Conservation (phyloP, 805 yeast genomes). For the Lachancea mirantina region DNA sequence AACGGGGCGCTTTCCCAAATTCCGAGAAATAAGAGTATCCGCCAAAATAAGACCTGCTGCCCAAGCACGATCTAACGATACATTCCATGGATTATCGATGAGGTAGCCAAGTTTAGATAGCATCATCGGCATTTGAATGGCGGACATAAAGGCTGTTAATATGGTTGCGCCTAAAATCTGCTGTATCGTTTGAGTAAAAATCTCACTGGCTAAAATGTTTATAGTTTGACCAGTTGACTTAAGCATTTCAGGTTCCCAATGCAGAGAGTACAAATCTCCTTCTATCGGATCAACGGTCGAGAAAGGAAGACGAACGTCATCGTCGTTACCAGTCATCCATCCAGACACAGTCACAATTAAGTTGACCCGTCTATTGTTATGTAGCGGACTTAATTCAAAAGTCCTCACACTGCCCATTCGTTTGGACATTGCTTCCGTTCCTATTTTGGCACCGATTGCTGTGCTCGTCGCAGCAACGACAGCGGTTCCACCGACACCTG, state of each 20-base stretch:
- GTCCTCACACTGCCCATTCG: slow-evolving; percentile 90
- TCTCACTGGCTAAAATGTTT: slow-evolving; percentile 86
- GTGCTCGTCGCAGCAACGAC: slow-evolving; percentile 89
- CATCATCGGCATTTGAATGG: slow-evolving; percentile 88
- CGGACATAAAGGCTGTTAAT: slow-evolving; percentile 82
- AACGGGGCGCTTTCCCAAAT: slow-evolving; percentile 86
- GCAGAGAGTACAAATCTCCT: slow-evolving; percentile 88
- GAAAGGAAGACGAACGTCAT: slow-evolving; percentile 93
- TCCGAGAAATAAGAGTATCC: slow-evolving; percentile 79
- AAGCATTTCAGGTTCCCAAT: slow-evolving; percentile 98
- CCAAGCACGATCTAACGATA: slow-evolving; percentile 95
- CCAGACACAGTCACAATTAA: slow-evolving; percentile 87
- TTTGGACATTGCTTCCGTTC: slow-evolving; percentile 73
- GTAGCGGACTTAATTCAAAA: slow-evolving; percentile 88
- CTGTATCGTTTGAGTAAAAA: slow-evolving; percentile 85
- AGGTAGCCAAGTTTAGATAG: slow-evolving; percentile 82
- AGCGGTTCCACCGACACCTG: slow-evolving; percentile 96
- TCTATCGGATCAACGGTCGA: slow-evolving; percentile 95
- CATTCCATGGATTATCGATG: slow-evolving; percentile 97
- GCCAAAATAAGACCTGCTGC: slow-evolving; percentile 87
- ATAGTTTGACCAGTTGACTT: slow-evolving; percentile 95
- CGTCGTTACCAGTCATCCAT: slow-evolving; percentile 93
- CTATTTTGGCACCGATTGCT: slow-evolving; percentile 84
- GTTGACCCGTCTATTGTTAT: slow-evolving; percentile 82
- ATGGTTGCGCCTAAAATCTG: slow-evolving; percentile 91